Base-by-base conservation (phyloP, 345 rosid genomes). In the Sisymbrium altissimum region DNA sequence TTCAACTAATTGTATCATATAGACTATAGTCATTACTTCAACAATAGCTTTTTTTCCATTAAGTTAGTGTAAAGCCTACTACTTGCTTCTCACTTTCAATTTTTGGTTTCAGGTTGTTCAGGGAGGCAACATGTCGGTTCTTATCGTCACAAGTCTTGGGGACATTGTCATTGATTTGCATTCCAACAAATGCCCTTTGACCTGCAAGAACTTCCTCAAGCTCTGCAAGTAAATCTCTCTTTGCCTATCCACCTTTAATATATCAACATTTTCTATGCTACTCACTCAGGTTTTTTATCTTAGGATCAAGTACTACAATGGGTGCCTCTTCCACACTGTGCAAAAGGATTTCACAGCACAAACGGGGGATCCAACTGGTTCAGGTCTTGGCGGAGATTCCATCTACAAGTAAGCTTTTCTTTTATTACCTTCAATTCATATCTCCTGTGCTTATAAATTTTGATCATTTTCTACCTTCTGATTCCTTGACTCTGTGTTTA, bases 191-290 rank as follows among this genome's bases (percentile, higher is more conserved):
- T 95, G 99, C 50, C 97, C 96, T 3, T 73, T 95, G 35, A 92
- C 97, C 45, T 85, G 84, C 86, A 92, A 95, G 73, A 95, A 88
- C 80, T 92, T 95, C 81, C 81, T 95, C 81, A 95, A 95, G 84
- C 97, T 95, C 70, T 95, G 99, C 98, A 92, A 82, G 98, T 85
- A 39, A 64, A 77, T 48, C 1, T 30, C 54, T 49, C 32, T 53
- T 13, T 52, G 21, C 46, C 29, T 70, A 13, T 75, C 14, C 2
- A 18, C 0, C 38, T 65, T 36, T 1, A 3, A 9, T 9, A 13
- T 29, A 1, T 3, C 13, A 40, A 5, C 6, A 27, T 6, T 39
- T 60, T 75, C 1, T 52, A 1, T 67, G 32, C 3, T 43, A 10
- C n/a, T 45, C 19, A 59, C 5, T 60, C 12, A 12, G 17, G 30